Evolutionary conservation across 805 yeast genomes (phyloP).

Genomic region (Saccharomycopsis sp.): DNA sequence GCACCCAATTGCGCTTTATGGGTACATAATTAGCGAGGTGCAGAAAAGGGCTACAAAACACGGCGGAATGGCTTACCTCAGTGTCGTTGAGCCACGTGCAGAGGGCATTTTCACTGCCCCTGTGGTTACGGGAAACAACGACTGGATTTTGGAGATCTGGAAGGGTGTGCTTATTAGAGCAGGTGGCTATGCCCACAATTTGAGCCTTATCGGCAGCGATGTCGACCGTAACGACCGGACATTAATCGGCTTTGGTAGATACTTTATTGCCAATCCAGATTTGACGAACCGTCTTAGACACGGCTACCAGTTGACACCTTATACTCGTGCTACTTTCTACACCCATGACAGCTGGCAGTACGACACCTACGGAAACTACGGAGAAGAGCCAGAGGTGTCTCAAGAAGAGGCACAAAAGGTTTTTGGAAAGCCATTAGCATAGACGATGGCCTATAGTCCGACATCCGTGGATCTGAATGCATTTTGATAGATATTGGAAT

Average conservation of each 20-base stretch:
- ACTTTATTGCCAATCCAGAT: constrained; percentile 41
- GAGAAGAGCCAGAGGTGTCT: not conserved
- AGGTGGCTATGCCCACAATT: constrained; percentile 27
- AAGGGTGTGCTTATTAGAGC: constrained; percentile 39
- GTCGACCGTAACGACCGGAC: constrained; percentile 24
- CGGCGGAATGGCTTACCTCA: constrained; percentile 21
- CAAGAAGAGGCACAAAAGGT: constrained; percentile 9
- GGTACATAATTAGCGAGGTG: constrained; percentile 23
- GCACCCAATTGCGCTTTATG: constrained; percentile 27
- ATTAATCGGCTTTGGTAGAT: constrained; percentile 32
- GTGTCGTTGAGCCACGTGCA: constrained; percentile 22
- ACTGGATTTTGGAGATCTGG: constrained; percentile 38
- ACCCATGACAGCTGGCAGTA: constrained; percentile 3
- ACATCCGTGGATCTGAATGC: too few relatives aligned
- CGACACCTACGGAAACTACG: not conserved
- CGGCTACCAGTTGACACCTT: constrained; percentile 30
- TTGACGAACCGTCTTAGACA: constrained; percentile 32
- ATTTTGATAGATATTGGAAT: too few relatives aligned
- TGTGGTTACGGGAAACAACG: constrained; percentile 29
- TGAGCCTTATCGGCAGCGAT: not conserved
- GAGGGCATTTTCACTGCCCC: constrained; percentile 26
- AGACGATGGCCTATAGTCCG: too few relatives aligned
- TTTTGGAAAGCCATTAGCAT: constrained; percentile 2
- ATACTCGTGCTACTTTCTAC: constrained; percentile 32
- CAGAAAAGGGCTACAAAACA: constrained; percentile 18